These are phyloP conservation scores for Microsporum canis DNA, from an alignment of 2,329 filamentous ascomycete genomes.

Conservation along the genomic window DNA sequence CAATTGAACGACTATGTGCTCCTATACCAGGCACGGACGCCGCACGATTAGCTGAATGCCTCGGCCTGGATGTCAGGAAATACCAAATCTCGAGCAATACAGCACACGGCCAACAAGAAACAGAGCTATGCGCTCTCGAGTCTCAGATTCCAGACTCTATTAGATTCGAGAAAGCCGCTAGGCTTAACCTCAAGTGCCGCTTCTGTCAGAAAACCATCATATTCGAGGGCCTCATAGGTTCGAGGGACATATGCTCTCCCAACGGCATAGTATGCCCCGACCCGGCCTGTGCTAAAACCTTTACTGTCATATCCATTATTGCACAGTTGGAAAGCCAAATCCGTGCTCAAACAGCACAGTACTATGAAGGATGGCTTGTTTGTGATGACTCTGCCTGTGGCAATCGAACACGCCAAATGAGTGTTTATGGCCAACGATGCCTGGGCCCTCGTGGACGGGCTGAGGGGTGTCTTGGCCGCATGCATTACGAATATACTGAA, in stretches of 20 bases:
- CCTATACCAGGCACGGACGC: slow-evolving; percentile 91
- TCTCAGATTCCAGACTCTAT: slow-evolving; percentile 86
- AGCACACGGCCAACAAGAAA: slow-evolving; percentile 41
- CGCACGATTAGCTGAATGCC: slow-evolving; percentile 77
- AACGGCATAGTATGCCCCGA: slow-evolving; percentile 62
- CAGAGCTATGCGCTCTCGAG: slow-evolving; percentile 81
- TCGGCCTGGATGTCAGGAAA: slow-evolving; percentile 80
- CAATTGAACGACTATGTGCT: slow-evolving; percentile 92
- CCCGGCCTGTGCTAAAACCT: slow-evolving; percentile 49
- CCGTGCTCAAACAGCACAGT: slow-evolving; percentile 62
- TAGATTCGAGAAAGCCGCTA: slow-evolving; percentile 70
- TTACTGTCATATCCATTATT: slow-evolving; percentile 62
- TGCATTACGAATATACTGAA: slow-evolving; percentile 79
- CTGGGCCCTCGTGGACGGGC: slow-evolving; percentile 77
- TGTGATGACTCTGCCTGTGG: slow-evolving; percentile 85
- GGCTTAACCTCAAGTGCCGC: slow-evolving; percentile 69
- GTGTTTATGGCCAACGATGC: slow-evolving; percentile 82
- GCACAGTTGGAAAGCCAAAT: slow-evolving; percentile 82
- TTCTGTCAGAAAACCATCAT: slow-evolving; percentile 59
- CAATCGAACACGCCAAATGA: slow-evolving; percentile 79
- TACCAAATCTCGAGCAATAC: slow-evolving; percentile 60
- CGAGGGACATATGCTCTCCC: slow-evolving; percentile 53
- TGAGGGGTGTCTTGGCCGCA: slow-evolving; percentile 70
- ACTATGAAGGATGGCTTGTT: slow-evolving; percentile 85
- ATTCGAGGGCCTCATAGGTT: slow-evolving; percentile 63